Conservation (phyloP, 2,329 filamentous ascomycete species). For the Colletotrichum sp. region DNA sequence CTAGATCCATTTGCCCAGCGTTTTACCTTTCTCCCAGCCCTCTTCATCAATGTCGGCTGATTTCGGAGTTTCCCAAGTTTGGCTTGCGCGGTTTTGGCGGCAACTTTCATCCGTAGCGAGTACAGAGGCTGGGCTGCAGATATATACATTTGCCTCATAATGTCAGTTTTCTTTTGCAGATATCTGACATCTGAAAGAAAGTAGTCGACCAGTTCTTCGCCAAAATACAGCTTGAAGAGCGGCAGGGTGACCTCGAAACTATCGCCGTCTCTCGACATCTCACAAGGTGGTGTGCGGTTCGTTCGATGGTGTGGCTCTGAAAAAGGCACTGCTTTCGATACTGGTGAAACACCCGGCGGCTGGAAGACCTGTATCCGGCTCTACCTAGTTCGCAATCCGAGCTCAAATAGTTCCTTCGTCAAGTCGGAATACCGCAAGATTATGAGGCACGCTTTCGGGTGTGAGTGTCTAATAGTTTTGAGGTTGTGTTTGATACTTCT, state of each 20-base stretch:
- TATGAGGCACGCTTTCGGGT: not conserved
- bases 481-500: not conserved
- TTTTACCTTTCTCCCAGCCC: not conserved
- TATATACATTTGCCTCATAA: not conserved
- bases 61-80: not conserved
- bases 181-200: not conserved
- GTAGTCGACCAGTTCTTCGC: not conserved
- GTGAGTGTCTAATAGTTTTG: not conserved
- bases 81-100: not conserved
- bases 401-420: not conserved
- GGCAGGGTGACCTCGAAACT: not conserved
- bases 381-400: not conserved
- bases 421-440: not conserved
- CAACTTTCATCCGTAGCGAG: not conserved
- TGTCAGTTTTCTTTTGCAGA: not conserved
- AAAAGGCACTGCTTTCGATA: not conserved
- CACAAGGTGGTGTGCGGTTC: not conserved
- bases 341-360: not conserved
- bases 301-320: not conserved
- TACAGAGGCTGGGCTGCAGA: not conserved
- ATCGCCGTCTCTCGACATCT: not conserved
- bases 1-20: not conserved
- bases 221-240: not conserved
- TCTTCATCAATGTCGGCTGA: not conserved
- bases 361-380: not conserved